Conservation (phyloP, 108 stramenopile species). For the Stephanodiscus minutulus region DNA sequence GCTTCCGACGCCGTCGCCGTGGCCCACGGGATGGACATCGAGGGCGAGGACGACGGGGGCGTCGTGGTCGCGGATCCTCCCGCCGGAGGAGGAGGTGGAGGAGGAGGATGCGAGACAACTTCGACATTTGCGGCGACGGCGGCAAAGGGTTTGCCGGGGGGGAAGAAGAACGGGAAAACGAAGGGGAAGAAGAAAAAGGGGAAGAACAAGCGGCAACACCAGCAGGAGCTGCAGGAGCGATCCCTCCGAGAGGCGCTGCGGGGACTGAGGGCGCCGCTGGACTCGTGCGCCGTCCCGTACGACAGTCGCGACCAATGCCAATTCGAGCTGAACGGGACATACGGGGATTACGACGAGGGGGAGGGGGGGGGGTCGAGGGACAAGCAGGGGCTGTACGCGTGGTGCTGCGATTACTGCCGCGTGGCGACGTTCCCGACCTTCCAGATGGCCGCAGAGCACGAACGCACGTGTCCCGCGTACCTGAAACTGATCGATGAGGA, state of each 20-base stretch:
- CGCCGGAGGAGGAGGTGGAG: not conserved
- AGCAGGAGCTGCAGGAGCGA: not conserved
- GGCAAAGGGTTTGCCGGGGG: constrained; percentile 26
- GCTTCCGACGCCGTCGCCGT: too few relatives aligned
- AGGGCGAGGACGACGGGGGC: constrained; percentile 3
- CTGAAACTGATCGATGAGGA: not conserved
- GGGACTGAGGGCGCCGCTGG: too few relatives aligned
- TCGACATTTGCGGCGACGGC: not conserved
- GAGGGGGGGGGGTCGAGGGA: not conserved
- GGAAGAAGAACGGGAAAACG: not conserved
- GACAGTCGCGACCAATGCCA: too few relatives aligned
- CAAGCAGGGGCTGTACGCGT: not conserved
- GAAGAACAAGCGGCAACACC: not conserved
- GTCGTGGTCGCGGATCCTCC: constrained; percentile 5
- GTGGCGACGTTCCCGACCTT: constrained; percentile 27
- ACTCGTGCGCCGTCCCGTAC: too few relatives aligned
- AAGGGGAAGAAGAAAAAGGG: not conserved
- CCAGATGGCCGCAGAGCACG: constrained; percentile 20
- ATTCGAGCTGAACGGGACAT: too few relatives aligned
- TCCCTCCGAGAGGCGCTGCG: not conserved
- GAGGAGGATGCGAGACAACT: not conserved
- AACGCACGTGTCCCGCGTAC: not conserved
- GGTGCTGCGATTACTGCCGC: constrained; percentile 30
- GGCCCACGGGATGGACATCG: too few relatives aligned
- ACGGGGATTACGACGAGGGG: not conserved